Evolutionary conservation across 495 filamentous ascomycete genomes (phyloP), one percentile per base, ranked within the genome.

Genomic region (Elaphomyces granulatus): DNA sequence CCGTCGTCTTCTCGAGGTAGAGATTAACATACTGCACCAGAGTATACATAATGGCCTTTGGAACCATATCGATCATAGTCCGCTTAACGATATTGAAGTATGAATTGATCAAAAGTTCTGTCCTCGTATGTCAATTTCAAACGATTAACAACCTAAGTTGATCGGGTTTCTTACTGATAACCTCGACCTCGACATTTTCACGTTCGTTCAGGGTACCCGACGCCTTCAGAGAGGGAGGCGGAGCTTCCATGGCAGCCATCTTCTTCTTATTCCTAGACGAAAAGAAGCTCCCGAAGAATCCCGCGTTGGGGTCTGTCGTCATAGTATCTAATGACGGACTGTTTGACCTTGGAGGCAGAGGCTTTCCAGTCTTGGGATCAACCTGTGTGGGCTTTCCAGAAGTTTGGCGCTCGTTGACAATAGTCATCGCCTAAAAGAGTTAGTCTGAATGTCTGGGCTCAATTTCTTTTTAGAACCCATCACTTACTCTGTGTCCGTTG

Each of bases 41-140:
- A 41, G 77, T 94, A 37, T 95, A 72, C 92, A 99, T 99, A 61
- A 99, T 90, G 15, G 92, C 90, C 67, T 99, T 99, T 30, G 92
- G 92, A 3, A 99, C 92, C 92, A 96, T 99, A 52, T 99, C 92
- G 45, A 96, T 94, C 88, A 99, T 90, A 36, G 92, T 99, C 42
- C 88, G 73, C 67, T 83, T 83, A 36, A 94, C 87, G 56, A 99
- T 96, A 64, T 90, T 94, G 66, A 79, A 99, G 72, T 99, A 99
- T 2, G 87, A 94, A 37, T 74, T 80, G 52, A 99, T 96, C 41
- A 99, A 71, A 31, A 96, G 76, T 60, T 99, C 87, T 94, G 51
- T 1, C 19, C 9, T 23, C 32, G n/a, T n/a, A n/a, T n/a, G n/a
- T n/a, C n/a, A n/a, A n/a, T n/a, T n/a, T n/a, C n/a, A n/a, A n/a